phyloP scores from a whole-genome alignment of 2,329 filamentous ascomycete species.

The Aspergillus sp. region DNA sequence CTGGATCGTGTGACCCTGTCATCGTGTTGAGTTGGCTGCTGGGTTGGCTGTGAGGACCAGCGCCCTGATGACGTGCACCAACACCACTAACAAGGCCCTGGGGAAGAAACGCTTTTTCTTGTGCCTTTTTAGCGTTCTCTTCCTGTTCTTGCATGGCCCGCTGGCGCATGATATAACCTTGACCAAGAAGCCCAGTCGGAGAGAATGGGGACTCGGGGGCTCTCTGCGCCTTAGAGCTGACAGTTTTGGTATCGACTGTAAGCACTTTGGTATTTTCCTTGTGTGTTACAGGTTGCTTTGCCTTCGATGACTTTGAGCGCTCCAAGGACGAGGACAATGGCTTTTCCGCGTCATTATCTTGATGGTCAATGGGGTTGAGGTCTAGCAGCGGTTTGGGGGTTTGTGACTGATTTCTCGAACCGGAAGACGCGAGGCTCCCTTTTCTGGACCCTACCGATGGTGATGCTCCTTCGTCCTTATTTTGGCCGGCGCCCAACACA shows the following conservation, averaged over 20 bases:
- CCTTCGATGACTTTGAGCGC: slow-evolving; percentile 7
- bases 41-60: slow-evolving; percentile 13
- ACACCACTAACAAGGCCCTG: slow-evolving; percentile 46
- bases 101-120: slow-evolving; percentile 42
- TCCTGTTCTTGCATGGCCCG: slow-evolving; percentile 34
- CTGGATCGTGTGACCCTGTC: slow-evolving; percentile 17
- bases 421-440: slow-evolving; percentile 2
- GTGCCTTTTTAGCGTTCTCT: slow-evolving; percentile 26
- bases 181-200: slow-evolving; percentile 30
- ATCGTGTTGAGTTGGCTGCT: slow-evolving; percentile 28
- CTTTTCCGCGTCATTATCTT: slow-evolving; percentile 21
- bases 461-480: slow-evolving; percentile 14
- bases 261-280: slow-evolving; percentile 22
- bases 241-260: slow-evolving; percentile 15
- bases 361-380: slow-evolving; percentile 39
- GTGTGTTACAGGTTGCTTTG: slow-evolving; percentile 19
- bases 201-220: slow-evolving; percentile 27
- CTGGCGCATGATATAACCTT: slow-evolving; percentile 33
- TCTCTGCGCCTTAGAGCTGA: slow-evolving; percentile 10
- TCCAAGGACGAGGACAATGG: slow-evolving; percentile 8
- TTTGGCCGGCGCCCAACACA: slow-evolving; percentile 52
- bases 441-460: too few species aligned
- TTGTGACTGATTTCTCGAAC: slow-evolving; percentile 17
- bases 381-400: slow-evolving; percentile 61
- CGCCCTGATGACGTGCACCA: slow-evolving; percentile 32